Conservation (phyloP, 306 rosid genomes). For the barrel medic (Medicago truncatula) region DNA sequence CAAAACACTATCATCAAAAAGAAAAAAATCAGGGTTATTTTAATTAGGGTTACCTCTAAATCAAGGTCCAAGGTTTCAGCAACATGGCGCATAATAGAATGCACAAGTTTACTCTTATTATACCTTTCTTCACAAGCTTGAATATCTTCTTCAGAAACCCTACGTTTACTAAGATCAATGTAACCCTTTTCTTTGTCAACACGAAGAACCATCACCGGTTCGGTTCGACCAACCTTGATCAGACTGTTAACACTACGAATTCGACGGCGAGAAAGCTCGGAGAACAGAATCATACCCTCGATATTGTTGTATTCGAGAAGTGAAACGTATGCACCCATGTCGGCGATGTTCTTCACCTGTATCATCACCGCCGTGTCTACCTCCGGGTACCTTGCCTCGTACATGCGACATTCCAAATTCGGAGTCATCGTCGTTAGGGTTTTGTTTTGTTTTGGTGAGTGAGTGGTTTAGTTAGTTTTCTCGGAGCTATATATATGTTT, state of each 20-base stretch:
- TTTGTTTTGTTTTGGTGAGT: no score
- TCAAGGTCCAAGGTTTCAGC: constrained; percentile 80
- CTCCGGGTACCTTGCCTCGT: constrained; percentile 90
- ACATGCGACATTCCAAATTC: constrained; percentile 92
- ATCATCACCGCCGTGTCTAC: constrained; percentile 99
- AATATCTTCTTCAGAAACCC: constrained; percentile 95
- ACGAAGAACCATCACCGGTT: constrained; percentile 95
- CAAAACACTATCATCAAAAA: not conserved
- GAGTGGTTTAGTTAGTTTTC: no score
- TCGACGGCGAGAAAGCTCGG: constrained; percentile 99
- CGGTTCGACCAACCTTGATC: constrained; percentile 90
- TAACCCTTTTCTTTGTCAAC: constrained; percentile 95
- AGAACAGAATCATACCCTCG: constrained; percentile 95
- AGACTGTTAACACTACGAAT: constrained; percentile 90
- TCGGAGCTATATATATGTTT: no score
- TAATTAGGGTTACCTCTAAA: constrained; percentile 68
- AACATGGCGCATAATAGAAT: constrained; percentile 95
- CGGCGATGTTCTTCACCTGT: constrained; percentile 97
- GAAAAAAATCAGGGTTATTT: not conserved
- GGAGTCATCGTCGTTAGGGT: constrained; percentile 38
- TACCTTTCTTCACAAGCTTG: constrained; percentile 90
- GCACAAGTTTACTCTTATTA: constrained; percentile 99
- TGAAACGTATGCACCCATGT: constrained; percentile 98
- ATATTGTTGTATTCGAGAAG: constrained; percentile 94
- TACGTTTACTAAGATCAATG: constrained; percentile 92